These are phyloP conservation scores for Leucosporidium scottii DNA, from an alignment of 768 basidiomycete genomes.

Conservation along the genomic window DNA sequence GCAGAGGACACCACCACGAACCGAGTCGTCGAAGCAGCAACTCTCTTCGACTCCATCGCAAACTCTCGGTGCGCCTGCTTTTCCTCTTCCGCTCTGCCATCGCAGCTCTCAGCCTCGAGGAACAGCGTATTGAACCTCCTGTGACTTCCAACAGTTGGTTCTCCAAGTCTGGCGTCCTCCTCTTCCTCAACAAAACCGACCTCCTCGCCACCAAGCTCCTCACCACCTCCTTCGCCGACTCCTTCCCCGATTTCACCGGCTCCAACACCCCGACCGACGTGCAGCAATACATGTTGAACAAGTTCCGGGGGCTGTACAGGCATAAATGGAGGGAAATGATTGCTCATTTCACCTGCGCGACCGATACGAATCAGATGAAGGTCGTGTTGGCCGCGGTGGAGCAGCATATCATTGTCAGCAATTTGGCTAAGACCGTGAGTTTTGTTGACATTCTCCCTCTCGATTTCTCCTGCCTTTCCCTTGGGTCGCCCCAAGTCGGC, in stretches of 20 bases:
- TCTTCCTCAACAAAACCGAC: conserved; percentile 53
- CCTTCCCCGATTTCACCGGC: conserved; percentile 83
- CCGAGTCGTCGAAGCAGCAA: conserved; percentile 91
- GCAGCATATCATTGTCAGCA: neutral
- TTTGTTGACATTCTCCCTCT: no score
- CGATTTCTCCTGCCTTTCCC: no score
- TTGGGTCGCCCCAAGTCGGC: no score
- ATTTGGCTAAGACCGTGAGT: neutral
- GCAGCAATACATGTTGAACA: conserved; percentile 65
- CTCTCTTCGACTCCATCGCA: conserved; percentile 93
- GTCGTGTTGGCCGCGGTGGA: neutral
- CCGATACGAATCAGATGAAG: neutral
- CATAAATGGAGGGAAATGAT: conserved; percentile 52
- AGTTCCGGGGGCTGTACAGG: conserved; percentile 84
- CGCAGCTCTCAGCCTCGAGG: no score
- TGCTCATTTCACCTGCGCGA: conserved; percentile 34
- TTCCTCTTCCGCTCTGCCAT: no score
- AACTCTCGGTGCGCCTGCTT: conserved; percentile 56
- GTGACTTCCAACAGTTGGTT: conserved; percentile 60
- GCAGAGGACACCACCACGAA: conserved; percentile 74
- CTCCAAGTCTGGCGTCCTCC: conserved; percentile 80
- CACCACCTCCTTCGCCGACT: conserved; percentile 67
- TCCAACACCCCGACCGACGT: conserved; percentile 80
- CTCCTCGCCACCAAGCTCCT: conserved; percentile 86
- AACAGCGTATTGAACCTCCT: no score